Conservation (phyloP, 805 yeast species). For the Jamesozyma jinghongensis region DNA sequence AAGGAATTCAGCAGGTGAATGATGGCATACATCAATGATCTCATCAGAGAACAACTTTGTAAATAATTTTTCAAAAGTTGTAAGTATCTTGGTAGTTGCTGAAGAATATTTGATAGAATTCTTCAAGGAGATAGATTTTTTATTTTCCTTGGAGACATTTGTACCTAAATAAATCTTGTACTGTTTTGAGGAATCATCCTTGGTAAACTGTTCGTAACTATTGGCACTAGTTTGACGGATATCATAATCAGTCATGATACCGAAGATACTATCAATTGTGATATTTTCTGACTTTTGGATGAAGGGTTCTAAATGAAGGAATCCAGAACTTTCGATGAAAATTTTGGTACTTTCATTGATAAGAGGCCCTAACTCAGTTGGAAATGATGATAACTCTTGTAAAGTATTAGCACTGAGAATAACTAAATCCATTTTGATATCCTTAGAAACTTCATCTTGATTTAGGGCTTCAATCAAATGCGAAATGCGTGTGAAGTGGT, state of each 20-base stretch:
- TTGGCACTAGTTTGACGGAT: constrained; percentile 32
- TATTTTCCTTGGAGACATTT: not conserved
- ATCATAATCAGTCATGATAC: constrained; percentile 54
- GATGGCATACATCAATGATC: constrained; percentile 32
- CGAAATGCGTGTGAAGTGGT: constrained; percentile 21
- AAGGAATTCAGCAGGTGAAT: constrained; percentile 38
- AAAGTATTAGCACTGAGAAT: constrained; percentile 39
- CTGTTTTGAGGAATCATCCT: constrained; percentile 24
- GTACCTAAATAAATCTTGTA: constrained; percentile 13
- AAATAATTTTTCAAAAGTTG: constrained; percentile 14
- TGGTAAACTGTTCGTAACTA: constrained; percentile 22
- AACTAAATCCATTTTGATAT: constrained; percentile 33
- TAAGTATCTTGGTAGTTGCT: constrained; percentile 9
- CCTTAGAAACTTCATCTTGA: not conserved
- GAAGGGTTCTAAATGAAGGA: constrained; percentile 59
- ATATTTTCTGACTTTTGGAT: constrained; percentile 33
- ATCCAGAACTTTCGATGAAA: constrained; percentile 58
- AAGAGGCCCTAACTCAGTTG: constrained; percentile 30
- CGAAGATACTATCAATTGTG: constrained; percentile 33
- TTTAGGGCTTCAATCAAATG: constrained; percentile 9
- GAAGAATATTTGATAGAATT: constrained; percentile 7
- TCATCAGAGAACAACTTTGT: constrained; percentile 15
- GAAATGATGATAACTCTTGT: constrained; percentile 38
- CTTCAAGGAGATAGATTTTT: not conserved
- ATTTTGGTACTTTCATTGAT: constrained; percentile 38